Percentiles rank a stretch among this genome's conserved stretches.
phyloP scores from a whole-genome alignment of 2,329 filamentous ascomycete genomes.

The Exophiala sideris region DNA sequence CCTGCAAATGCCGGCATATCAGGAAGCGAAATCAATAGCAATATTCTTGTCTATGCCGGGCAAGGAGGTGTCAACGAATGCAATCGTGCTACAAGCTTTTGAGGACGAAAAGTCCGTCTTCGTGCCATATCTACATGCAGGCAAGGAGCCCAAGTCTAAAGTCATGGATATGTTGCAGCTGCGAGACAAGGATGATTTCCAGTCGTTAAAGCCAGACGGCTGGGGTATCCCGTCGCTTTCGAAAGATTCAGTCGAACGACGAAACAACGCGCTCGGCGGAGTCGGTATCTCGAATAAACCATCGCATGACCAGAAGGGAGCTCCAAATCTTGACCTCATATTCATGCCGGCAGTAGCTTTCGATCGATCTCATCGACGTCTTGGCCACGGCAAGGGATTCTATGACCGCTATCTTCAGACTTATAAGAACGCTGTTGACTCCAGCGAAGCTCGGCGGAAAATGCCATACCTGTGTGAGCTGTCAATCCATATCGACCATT shows the following conservation, averaged over 20 bases:
- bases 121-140: conserved; percentile 76
- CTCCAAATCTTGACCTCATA: conserved; percentile 70
- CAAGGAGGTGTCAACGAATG: conserved; percentile 79
- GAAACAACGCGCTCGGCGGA: conserved; percentile 71
- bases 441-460: conserved; percentile 33
- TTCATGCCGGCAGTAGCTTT: conserved; percentile 93
- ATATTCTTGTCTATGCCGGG: conserved; percentile 91
- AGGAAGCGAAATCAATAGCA: conserved; percentile 70
- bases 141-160: conserved; percentile 46
- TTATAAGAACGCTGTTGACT: conserved; percentile 52
- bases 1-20: conserved; percentile 68
- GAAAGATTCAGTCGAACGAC: conserved; percentile 59
- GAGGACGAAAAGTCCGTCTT: conserved; percentile 77
- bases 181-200: conserved; percentile 69
- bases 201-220: conserved; percentile 69
- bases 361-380: conserved; percentile 67
- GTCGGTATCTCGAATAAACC: conserved; percentile 23
- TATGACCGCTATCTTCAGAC: conserved; percentile 90
- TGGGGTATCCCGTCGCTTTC: conserved; percentile 94
- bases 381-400: conserved; percentile 94
- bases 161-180: conserved; percentile 96
- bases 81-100: conserved; percentile 79
- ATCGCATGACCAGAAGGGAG: conserved; percentile 25
- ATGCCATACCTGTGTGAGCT: conserved; percentile 60
- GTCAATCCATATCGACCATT: conserved; percentile 24